Evolutionary conservation across 108 stramenopile genomes (phyloP).

Genomic region (Skeletonema marinoi): DNA sequence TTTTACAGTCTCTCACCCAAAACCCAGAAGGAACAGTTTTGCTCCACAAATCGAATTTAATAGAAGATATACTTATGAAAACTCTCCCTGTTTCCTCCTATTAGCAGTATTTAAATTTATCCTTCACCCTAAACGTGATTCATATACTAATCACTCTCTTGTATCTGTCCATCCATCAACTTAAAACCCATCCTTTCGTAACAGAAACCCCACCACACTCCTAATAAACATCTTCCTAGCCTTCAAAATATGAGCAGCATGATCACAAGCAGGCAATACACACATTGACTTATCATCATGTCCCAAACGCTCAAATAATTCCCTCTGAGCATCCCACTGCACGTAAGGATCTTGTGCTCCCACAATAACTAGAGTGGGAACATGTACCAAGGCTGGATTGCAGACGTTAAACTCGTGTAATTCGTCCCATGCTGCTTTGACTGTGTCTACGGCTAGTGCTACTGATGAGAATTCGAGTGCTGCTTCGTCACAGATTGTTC

Average conservation of each 20-base stretch:
- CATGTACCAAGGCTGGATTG: constrained; percentile 75
- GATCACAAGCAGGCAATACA: constrained; percentile 38
- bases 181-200: constrained; percentile 32
- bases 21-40: too few relatives aligned
- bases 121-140: background rate
- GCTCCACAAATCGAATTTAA: too few relatives aligned
- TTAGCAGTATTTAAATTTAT: too few relatives aligned
- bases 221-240: constrained; percentile 38
- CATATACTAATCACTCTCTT: too few relatives aligned
- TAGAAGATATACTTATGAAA: background rate
- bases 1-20: too few relatives aligned
- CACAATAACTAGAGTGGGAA: constrained; percentile 74
- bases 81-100: background rate
- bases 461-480: constrained; percentile 71
- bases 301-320: constrained; percentile 69
- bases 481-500: constrained; percentile 73
- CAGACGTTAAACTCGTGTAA: constrained; percentile 84
- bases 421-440: constrained; percentile 84
- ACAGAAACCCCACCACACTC: constrained; percentile 38
- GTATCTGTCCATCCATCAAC: background rate
- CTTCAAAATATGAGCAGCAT: constrained; percentile 45
- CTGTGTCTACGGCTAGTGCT: constrained; percentile 72
- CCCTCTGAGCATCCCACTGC: constrained; percentile 63
- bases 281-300: constrained; percentile 37
- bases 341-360: constrained; percentile 84